phyloP scores from a whole-genome alignment of 176 grass and related monocot species.

The Carex parvula region DNA sequence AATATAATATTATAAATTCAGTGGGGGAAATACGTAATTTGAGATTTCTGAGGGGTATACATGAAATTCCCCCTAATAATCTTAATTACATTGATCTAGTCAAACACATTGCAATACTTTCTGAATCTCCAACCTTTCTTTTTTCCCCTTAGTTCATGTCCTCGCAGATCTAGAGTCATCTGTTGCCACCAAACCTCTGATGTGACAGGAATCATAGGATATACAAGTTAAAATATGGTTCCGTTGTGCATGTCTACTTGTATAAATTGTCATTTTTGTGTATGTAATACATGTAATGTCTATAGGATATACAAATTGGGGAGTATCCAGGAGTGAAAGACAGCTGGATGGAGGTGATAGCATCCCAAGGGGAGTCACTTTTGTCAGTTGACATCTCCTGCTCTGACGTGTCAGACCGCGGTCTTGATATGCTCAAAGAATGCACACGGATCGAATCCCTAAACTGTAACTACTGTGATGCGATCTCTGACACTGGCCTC shows the following conservation, averaged over 20 bases:
- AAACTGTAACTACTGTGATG: slow-evolving; percentile 82
- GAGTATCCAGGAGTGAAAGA: slow-evolving; percentile 93
- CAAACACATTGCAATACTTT: not conserved
- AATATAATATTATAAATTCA: too few relatives aligned
- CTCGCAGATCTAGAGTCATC: not conserved
- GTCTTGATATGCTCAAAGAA: slow-evolving; percentile 65
- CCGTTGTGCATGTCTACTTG: slow-evolving; percentile 9
- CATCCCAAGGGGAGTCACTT: slow-evolving; percentile 86
- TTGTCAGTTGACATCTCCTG: slow-evolving; percentile 88
- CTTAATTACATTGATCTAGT: not conserved
- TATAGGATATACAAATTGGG: slow-evolving; percentile 80
- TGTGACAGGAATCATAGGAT: not conserved
- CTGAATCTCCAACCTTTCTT: not conserved
- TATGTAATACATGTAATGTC: slow-evolving; percentile 9
- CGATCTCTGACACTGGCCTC: slow-evolving; percentile 73
- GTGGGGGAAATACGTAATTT: too few relatives aligned
- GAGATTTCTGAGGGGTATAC: too few relatives aligned
- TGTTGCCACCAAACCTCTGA: not conserved
- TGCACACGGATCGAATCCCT: slow-evolving; percentile 69
- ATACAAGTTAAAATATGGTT: not conserved
- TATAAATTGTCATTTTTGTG: not conserved
- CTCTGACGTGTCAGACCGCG: slow-evolving; percentile 83
- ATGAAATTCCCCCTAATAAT: not conserved
- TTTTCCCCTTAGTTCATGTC: not conserved
- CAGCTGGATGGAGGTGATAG: slow-evolving; percentile 76